Conservation (phyloP, 2,329 filamentous ascomycete genomes). For the Botrytis medusae region DNA sequence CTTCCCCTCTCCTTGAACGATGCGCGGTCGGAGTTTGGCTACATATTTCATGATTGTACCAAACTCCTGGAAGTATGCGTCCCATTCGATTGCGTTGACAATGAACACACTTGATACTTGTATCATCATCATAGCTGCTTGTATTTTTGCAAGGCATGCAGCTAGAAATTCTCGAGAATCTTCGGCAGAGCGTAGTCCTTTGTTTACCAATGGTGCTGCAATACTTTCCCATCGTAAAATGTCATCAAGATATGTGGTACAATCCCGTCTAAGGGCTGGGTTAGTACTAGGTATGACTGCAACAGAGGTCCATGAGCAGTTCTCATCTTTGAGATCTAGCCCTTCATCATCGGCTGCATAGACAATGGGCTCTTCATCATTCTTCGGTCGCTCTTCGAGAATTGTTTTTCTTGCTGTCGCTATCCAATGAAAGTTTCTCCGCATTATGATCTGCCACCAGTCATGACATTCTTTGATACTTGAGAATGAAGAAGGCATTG, state of each 20-base stretch:
- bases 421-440: conserved; percentile 25
- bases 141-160: conserved; percentile 24
- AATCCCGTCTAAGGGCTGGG: conserved; percentile 14
- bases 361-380: background rate
- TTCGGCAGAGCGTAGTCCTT: background rate
- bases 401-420: background rate
- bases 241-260: conserved; percentile 20
- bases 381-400: background rate
- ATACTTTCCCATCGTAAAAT: conserved; percentile 23
- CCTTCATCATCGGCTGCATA: background rate
- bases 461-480: conserved; percentile 21
- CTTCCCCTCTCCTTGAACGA: conserved; percentile 13
- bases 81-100: conserved; percentile 21
- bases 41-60: conserved; percentile 17
- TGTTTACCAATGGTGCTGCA: conserved; percentile 11
- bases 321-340: conserved; percentile 1
- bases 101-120: conserved; percentile 17
- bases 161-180: conserved; percentile 10
- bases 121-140: conserved; percentile 21
- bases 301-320: conserved; percentile 8
- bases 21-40: conserved; percentile 8
- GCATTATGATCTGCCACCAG: conserved; percentile 24
- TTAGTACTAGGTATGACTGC: background rate
- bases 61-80: conserved; percentile 23
- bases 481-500: conserved; percentile 20